Evolutionary conservation across 225 moss, liverwort and hornwort genomes (phyloP).

Genomic region (Pleurozium schreberi): DNA sequence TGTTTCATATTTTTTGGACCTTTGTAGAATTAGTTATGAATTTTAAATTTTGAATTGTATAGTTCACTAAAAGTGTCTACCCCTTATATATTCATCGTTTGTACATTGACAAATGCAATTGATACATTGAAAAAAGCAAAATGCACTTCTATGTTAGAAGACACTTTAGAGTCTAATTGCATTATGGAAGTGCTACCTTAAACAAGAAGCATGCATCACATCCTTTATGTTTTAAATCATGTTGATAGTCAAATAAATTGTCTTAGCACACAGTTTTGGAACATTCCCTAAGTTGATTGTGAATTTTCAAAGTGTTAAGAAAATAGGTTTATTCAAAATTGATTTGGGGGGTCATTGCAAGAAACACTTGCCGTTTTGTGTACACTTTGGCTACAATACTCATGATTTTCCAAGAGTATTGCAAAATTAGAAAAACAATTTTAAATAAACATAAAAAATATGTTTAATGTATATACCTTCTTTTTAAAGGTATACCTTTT

Average conservation of each 20-base stretch:
- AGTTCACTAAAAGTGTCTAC: fast-evolving
- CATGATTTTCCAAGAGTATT: too few species aligned
- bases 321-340: too few species aligned
- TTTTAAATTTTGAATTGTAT: not conserved
- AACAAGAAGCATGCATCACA: not conserved
- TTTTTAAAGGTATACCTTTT: too few species aligned
- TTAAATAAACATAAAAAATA: too few species aligned
- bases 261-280: not conserved
- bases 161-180: fast-evolving
- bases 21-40: not conserved
- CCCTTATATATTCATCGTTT: not conserved
- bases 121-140: not conserved
- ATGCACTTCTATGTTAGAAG: not conserved
- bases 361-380: too few species aligned
- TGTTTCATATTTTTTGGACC: not conserved
- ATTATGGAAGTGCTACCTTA: not conserved
- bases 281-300: too few species aligned
- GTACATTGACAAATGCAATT: not conserved
- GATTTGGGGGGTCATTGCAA: too few species aligned
- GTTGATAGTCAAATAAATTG: too few species aligned
- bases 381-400: too few species aligned
- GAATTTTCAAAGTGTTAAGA: too few species aligned
- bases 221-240: fast-evolving
- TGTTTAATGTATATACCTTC: too few species aligned
- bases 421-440: too few species aligned